A percentile compares a stretch with the other conserved stretches of the same genome.
Evolutionary conservation across 345 rosid genomes (phyloP).

Genomic region (Salix viminalis): DNA sequence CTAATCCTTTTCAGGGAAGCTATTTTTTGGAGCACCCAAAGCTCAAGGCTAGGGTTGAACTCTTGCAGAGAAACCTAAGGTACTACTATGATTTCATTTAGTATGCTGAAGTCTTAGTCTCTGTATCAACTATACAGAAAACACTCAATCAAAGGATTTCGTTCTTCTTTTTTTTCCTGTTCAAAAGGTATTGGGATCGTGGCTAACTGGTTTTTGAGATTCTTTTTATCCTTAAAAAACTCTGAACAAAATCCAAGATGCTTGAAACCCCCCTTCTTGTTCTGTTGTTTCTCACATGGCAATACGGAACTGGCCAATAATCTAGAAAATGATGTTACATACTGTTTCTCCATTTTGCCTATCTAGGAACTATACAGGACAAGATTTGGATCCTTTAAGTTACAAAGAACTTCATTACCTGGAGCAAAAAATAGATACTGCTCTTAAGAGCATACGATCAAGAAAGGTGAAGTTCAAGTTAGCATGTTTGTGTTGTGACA

Average conservation of each 20-base stretch:
- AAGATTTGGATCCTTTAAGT: slow-evolving; percentile 56
- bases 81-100: slow-evolving; percentile 6
- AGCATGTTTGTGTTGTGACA: background rate
- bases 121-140: background rate
- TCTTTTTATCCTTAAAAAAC: background rate
- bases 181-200: background rate
- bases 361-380: slow-evolving; percentile 60
- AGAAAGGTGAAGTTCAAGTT: slow-evolving; percentile 45
- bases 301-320: background rate
- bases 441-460: slow-evolving; percentile 70
- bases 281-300: background rate
- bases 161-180: background rate
- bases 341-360: background rate
- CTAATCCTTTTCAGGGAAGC: slow-evolving; percentile 29
- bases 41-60: slow-evolving; percentile 11
- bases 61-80: slow-evolving; percentile 39
- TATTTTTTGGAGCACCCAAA: slow-evolving; percentile 1
- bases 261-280: background rate
- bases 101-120: background rate
- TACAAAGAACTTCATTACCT: slow-evolving; percentile 65
- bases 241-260: background rate
- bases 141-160: background rate
- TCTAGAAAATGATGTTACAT: background rate
- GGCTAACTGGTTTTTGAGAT: background rate
- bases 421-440: slow-evolving; percentile 76